Evolutionary conservation across 2,329 filamentous ascomycete species (phyloP).

Genomic region (Trichoderma aggressivum): DNA sequence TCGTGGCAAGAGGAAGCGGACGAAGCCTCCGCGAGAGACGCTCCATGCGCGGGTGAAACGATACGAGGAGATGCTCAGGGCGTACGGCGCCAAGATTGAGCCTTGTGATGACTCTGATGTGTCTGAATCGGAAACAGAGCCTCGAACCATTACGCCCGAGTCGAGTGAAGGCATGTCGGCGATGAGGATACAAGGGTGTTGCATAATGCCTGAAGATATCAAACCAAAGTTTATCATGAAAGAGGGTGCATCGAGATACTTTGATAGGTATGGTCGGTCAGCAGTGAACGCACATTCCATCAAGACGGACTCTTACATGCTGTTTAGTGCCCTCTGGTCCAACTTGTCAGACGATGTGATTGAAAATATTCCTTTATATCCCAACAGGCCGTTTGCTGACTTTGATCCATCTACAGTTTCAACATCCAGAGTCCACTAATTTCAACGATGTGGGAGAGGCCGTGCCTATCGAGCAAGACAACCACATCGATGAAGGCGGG

Average conservation of each 20-base stretch:
- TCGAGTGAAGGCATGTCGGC: background rate
- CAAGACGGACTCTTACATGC: background rate
- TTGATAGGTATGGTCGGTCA: conserved; percentile 1
- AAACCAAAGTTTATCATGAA: conserved; percentile 5
- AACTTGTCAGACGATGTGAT: background rate
- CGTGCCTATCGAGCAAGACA: background rate
- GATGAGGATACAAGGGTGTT: background rate
- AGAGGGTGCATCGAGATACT: conserved; percentile 3
- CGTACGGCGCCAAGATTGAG: conserved; percentile 1
- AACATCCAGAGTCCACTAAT: background rate
- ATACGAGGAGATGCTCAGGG: conserved; percentile 6
- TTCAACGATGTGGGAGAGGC: background rate
- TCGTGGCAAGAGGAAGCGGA: background rate
- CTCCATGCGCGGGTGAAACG: conserved; percentile 3
- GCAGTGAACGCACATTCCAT: background rate
- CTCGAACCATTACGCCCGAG: background rate
- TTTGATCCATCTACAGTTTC: background rate
- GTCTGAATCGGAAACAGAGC: background rate
- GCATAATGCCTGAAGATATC: background rate
- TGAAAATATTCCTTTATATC: background rate
- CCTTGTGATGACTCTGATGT: background rate
- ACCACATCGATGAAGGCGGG: background rate
- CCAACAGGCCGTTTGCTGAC: background rate
- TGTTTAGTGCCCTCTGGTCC: background rate
- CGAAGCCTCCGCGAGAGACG: background rate